Conservation (phyloP, 225 moss, liverwort and hornwort genomes). For the Marchantia polymorpha region DNA sequence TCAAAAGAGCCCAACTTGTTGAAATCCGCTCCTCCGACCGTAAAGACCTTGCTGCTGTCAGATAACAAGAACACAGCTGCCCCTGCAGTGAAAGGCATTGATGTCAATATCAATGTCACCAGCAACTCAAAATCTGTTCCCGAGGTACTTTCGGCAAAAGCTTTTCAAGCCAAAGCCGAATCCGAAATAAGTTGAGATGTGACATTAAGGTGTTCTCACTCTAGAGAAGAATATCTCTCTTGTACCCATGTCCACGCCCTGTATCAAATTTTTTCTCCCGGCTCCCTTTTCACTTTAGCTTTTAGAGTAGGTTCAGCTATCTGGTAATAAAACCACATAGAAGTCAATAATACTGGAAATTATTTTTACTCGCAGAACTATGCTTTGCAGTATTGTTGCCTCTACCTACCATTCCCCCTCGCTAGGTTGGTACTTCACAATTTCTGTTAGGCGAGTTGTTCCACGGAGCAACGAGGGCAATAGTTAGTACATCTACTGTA, state of each 20-base stretch:
- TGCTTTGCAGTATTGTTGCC: no score
- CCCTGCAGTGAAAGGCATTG: neutral
- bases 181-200: neutral
- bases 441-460: no score
- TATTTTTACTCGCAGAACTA: no score
- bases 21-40: constrained; percentile 2
- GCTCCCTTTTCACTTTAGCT: neutral
- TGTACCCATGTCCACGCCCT: neutral
- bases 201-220: neutral
- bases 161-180: neutral
- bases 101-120: neutral
- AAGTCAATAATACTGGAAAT: no score
- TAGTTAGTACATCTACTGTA: no score
- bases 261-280: no score
- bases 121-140: neutral
- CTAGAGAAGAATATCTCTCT: no score
- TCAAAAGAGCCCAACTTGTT: neutral
- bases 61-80: constrained; percentile 4
- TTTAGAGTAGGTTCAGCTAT: neutral
- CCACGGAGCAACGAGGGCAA: no score
- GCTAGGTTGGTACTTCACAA: no score
- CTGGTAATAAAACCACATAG: no score
- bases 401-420: no score
- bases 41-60: constrained; percentile 15
- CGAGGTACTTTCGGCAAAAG: neutral